These are phyloP conservation scores for Jaltomata sinuosa DNA, from an alignment of 257 asterid genomes.

Conservation along the genomic window DNA sequence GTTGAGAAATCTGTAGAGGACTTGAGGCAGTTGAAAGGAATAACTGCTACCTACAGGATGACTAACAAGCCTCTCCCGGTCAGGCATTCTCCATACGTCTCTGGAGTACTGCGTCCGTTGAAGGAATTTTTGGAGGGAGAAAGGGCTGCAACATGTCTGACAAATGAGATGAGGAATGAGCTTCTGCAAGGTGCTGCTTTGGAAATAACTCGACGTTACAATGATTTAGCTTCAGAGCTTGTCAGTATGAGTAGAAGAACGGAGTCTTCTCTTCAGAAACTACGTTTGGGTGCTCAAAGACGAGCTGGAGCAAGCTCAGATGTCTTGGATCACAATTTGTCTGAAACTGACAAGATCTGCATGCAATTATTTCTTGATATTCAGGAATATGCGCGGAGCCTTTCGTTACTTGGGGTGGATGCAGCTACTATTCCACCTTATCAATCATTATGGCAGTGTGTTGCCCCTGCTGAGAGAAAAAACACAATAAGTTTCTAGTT, in stretches of 20 bases:
- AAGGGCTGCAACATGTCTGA: conserved; percentile 52
- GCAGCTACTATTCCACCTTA: conserved; percentile 68
- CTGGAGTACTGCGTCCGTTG: conserved; percentile 76
- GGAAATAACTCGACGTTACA: conserved; percentile 68
- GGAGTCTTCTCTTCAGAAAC: conserved; percentile 93
- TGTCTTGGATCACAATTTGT: conserved; percentile 69
- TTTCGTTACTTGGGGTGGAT: conserved; percentile 63
- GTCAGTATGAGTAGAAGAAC: conserved; percentile 68
- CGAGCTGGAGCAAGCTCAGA: conserved; percentile 96
- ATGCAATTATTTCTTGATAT: conserved; percentile 96
- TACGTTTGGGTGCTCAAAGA: conserved; percentile 88
- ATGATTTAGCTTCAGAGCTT: conserved; percentile 77
- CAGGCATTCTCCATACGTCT: conserved; percentile 85
- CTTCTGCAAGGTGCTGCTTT: conserved; percentile 62
- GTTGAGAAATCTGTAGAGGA: conserved; percentile 91
- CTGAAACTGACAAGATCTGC: conserved; percentile 87
- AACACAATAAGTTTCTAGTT: neutral
- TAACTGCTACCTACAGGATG: conserved; percentile 95
- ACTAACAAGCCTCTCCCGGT: conserved; percentile 95
- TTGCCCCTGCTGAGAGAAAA: conserved; percentile 76
- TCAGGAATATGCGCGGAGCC: conserved; percentile 91
- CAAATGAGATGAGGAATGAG: conserved; percentile 48
- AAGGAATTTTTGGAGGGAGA: conserved; percentile 95
- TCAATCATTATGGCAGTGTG: conserved; percentile 77
- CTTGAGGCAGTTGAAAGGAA: conserved; percentile 84